Evolutionary conservation across 2,329 filamentous ascomycete species (phyloP).

Genomic region (Penicillium sp.): DNA sequence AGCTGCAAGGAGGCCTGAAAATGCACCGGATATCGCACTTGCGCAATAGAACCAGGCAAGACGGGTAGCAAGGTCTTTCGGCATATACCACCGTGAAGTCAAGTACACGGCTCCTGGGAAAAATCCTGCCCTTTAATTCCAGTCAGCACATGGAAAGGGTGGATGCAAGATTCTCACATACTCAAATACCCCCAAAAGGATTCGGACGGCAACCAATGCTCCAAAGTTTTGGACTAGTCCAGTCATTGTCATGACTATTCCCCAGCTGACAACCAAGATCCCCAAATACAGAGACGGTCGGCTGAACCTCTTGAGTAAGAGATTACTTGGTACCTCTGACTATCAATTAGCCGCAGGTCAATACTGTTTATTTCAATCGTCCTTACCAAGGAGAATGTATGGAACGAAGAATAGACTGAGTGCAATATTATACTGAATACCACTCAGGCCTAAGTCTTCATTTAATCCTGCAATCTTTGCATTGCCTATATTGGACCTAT

Average conservation of each 20-base stretch:
- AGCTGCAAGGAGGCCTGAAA: slow-evolving; percentile 49
- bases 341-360: neutral
- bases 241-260: slow-evolving; percentile 52
- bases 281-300: neutral
- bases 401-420: slow-evolving; percentile 18
- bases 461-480: slow-evolving; percentile 25
- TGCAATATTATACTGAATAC: slow-evolving; percentile 22
- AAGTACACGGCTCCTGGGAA: neutral
- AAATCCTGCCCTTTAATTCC: neutral
- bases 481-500: slow-evolving; percentile 23
- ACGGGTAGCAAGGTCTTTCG: neutral
- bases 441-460: slow-evolving; percentile 18
- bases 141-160: neutral
- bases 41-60: slow-evolving; percentile 34
- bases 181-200: slow-evolving; percentile 41
- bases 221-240: slow-evolving; percentile 48
- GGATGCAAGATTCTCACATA: neutral
- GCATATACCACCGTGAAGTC: neutral
- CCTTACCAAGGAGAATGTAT: slow-evolving; percentile 11
- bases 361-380: neutral
- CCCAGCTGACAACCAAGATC: slow-evolving; percentile 43
- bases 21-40: slow-evolving; percentile 46
- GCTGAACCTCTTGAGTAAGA: neutral
- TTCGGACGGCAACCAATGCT: slow-evolving; percentile 47
- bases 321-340: slow-evolving; percentile 3